These are phyloP conservation scores for Tolypocladium nubicola DNA, from an alignment of 2,329 filamentous ascomycete genomes.

Conservation along the genomic window DNA sequence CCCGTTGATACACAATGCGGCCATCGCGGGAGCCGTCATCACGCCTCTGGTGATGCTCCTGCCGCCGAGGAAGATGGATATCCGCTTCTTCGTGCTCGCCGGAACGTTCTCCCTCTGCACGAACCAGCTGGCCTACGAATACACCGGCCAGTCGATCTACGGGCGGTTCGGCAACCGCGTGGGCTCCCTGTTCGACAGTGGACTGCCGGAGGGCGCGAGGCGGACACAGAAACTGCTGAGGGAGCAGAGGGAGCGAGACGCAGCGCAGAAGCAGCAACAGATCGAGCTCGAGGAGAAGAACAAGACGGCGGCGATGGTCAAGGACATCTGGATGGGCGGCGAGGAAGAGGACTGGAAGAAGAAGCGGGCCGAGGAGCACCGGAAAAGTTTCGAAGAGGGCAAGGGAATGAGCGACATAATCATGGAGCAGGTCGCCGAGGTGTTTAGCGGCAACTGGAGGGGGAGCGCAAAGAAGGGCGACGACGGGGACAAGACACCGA, in stretches of 20 bases:
- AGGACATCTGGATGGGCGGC: constrained; percentile 48
- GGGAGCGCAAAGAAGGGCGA: constrained; percentile 16
- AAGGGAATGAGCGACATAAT: constrained; percentile 47
- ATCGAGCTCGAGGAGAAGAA: constrained; percentile 18
- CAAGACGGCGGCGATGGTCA: constrained; percentile 22
- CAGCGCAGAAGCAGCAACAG: constrained; percentile 14
- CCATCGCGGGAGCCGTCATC: constrained; percentile 35
- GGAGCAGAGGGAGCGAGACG: constrained; percentile 32
- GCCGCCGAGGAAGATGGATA: constrained; percentile 39
- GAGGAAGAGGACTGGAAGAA: constrained; percentile 44
- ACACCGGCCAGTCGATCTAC: constrained; percentile 42
- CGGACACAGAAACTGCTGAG: constrained; percentile 35
- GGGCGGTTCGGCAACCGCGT: constrained; percentile 34
- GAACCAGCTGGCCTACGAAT: constrained; percentile 46
- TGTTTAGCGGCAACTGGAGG: constrained; percentile 29
- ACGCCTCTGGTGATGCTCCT: constrained; percentile 37
- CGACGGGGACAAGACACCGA: constrained; percentile 11
- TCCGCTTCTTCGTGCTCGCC: constrained; percentile 39
- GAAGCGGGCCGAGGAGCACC: constrained; percentile 40
- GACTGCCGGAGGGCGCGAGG: constrained; percentile 46
- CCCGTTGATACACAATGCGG: constrained; percentile 33
- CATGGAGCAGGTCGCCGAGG: constrained; percentile 45
- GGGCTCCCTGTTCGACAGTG: constrained; percentile 34
- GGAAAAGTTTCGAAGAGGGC: constrained; percentile 42
- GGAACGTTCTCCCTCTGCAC: constrained; percentile 40